Evolutionary conservation across 768 basidiomycete species (phyloP), one percentile per base, ranked within the genome.

Genomic region (Termitomyces sp.): DNA sequence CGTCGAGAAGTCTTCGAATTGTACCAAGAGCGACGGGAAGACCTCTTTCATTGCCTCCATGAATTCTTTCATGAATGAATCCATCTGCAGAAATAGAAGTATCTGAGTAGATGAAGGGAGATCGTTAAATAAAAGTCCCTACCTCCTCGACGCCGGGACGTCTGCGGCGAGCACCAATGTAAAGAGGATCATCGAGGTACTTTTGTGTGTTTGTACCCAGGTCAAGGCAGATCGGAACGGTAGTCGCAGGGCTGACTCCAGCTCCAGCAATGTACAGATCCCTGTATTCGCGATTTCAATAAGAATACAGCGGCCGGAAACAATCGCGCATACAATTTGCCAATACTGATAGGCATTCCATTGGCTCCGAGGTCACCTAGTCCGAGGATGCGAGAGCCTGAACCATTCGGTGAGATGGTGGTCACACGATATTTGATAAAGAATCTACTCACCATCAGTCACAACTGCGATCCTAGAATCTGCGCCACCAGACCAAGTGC

Each of bases 1-100:
- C 1, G 88, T 89, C 51, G 87, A 86, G 68, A 89, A 92, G 67
- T 91, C 84, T 61, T 87, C 86, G 60, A 87, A 89, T 58, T 90
- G 88, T n/a, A 91, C 80, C 62, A 89, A 73, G 49, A 87, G 72
- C 5, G 82, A 73, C 7, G 89, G 89, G 71, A 88, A 89, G 16
- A 82, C 80, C 30, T 82, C 79, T 43, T 72, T 70, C 77, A 88
- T 84, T 9, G 86, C 84, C 16, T 73, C 69, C 86, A 91, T 90
- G 71, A 91, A 89, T 62, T 86, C 84, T 54, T 86, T 82, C 83
- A 91, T 86, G 73, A 91, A 90, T 37, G 72, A 84, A 43, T 85
- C 83, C 79, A 88, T 87, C 84, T 86, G 60, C 30, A n/a, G 45
- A 20, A n/a, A n/a, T n/a, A 13, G 13, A 3, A n/a, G n/a, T n/a